Evolutionary conservation across 768 basidiomycete genomes (phyloP).

Genomic region (Tremella yokohamensis): DNA sequence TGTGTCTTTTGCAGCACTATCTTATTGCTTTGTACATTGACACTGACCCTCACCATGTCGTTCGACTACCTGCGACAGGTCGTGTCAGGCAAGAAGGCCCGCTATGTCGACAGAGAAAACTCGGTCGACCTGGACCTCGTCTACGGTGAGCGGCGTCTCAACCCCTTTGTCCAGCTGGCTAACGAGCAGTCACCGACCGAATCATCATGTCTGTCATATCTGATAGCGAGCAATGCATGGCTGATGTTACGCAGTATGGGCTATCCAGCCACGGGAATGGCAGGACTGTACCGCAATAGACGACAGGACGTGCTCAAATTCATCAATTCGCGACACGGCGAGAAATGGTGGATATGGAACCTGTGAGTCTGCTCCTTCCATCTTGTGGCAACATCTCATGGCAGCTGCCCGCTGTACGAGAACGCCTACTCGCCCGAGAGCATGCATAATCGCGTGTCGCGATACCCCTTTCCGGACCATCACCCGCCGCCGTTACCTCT

Average conservation of each 20-base stretch:
- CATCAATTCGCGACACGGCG: constrained; percentile 66
- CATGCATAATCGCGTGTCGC: constrained; percentile 71
- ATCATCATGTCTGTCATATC: constrained; percentile 55
- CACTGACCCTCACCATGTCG: constrained; percentile 26
- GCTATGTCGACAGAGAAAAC: constrained; percentile 67
- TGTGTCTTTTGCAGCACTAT: too few species aligned
- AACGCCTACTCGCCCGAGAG: constrained; percentile 69
- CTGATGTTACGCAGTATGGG: constrained; percentile 54
- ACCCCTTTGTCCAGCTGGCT: constrained; percentile 7
- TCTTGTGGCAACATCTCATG: background rate
- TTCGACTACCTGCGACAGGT: constrained; percentile 64
- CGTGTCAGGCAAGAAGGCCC: constrained; percentile 76
- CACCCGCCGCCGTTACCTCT: constrained; percentile 79
- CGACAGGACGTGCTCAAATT: constrained; percentile 72
- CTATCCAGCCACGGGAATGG: constrained; percentile 75
- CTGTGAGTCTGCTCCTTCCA: constrained; percentile 52
- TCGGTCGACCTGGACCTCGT: constrained; percentile 62
- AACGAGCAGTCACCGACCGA: constrained; percentile 66
- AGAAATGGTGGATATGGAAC: constrained; percentile 84
- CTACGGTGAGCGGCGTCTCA: constrained; percentile 23
- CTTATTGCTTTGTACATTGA: too few species aligned
- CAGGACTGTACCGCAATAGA: constrained; percentile 73
- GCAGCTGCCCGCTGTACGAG: constrained; percentile 67
- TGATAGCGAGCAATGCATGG: background rate
- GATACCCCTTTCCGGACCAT: constrained; percentile 88